Base-by-base conservation (phyloP, 768 basidiomycete species). In the Lentinula raphanica region DNA sequence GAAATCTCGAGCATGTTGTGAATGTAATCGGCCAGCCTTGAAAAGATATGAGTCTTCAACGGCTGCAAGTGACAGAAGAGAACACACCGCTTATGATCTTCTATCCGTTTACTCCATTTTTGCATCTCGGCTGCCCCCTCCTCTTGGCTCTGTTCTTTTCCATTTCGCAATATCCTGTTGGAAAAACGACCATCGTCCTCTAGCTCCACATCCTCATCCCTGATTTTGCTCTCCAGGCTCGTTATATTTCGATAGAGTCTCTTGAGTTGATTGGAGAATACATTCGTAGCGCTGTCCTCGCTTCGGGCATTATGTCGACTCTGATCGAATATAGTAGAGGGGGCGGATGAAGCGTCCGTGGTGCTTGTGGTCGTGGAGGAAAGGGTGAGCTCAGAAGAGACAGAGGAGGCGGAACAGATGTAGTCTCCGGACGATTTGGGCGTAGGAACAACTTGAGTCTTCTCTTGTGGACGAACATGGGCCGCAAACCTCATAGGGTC, bases 1-100 rank as follows among this genome's bases (percentile, higher is more conserved):
- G 94, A 91, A 1, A 96, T 84, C 38, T 85, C 81, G 54, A 99
- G 82, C 27, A 99, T 82, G 59, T 90, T 87, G 71, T 94, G 93
- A 64, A 96, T 92, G 59, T 84, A 82, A 63, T 98, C 95, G 0
- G 91, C 93, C 5, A 98, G 82, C 59, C 95, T 98, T 49, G 12
- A 50, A 42, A 56, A 56, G 31, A 36, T 25, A 8, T 38, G 7
- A 57, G 58, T 57, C 48, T 54, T 53, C 45, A n/a, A 60, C 7
- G 38, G 61, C 29, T 63, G 49, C 54, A 59, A 3, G 27, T 23
- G 21, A 57, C 39, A 32, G n/a, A n/a, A 62, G 15, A 40, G 15
- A n/a, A 76, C 88, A 61, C 64, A 91, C 95, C 82, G 78, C 71
- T 96, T 97, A 70, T 99, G 97, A 66, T 90, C 84, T 0, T 75